Evolutionary conservation across 495 filamentous ascomycete species (phyloP).

Genomic region (Podospora comata): DNA sequence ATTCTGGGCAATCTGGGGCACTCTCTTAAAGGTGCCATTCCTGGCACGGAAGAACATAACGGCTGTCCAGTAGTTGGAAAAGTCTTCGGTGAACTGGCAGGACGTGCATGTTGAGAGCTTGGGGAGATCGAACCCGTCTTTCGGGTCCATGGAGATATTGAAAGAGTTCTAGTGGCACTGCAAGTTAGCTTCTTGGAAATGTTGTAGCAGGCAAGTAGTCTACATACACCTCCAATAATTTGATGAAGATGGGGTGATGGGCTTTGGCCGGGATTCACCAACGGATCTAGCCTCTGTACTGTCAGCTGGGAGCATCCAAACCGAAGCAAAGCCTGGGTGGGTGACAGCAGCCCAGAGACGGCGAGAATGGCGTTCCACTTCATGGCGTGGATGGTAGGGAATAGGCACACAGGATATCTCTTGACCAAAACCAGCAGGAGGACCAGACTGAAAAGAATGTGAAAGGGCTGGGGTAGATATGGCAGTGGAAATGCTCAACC

Average conservation of each 20-base stretch:
- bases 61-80: constrained; percentile 46
- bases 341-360: constrained; percentile 45
- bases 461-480: background rate
- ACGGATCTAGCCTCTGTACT: constrained; percentile 31
- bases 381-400: constrained; percentile 25
- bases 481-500: background rate
- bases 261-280: constrained; percentile 25
- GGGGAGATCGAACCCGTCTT: constrained; percentile 31
- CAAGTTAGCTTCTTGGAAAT: background rate
- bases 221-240: constrained; percentile 30
- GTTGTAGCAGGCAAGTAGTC: background rate
- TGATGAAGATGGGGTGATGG: constrained; percentile 32
- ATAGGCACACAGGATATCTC: background rate
- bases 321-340: constrained; percentile 48
- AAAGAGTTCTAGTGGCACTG: constrained; percentile 30
- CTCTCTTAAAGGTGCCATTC: constrained; percentile 41
- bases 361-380: constrained; percentile 40
- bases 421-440: background rate
- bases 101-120: constrained; percentile 33
- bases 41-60: constrained; percentile 39
- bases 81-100: constrained; percentile 38
- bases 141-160: constrained; percentile 32
- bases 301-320: constrained; percentile 52
- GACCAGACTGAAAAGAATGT: background rate
- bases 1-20: constrained; percentile 37